These are phyloP conservation scores for Hypericum perforatum DNA, from an alignment of 345 rosid genomes.

Conservation along the genomic window DNA sequence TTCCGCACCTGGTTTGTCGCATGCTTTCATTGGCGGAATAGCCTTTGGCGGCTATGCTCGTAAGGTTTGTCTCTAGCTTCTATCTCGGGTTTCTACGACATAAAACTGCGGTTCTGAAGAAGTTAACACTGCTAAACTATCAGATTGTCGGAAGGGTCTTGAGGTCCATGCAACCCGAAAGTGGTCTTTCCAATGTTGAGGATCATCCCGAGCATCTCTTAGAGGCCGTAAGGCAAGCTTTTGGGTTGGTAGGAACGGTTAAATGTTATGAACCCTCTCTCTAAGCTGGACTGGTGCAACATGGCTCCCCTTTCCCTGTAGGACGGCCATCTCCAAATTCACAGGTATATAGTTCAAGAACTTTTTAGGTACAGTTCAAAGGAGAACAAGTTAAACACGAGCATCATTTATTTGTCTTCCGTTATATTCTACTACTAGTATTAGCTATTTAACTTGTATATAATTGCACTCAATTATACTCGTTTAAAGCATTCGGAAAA, in stretches of 20 bases:
- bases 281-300: too few species aligned
- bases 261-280: conserved; percentile 25
- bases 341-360: too few species aligned
- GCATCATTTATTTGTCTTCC: too few species aligned
- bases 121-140: neutral
- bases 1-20: conserved; percentile 2
- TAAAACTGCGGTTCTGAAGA: neutral
- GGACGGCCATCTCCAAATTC: too few species aligned
- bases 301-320: too few species aligned
- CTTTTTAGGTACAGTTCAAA: too few species aligned
- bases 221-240: conserved; percentile 36
- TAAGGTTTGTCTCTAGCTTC: conserved; percentile 24
- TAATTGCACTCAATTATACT: too few species aligned
- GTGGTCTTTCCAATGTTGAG: conserved; percentile 30
- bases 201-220: conserved; percentile 37
- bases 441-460: too few species aligned
- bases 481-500: too few species aligned
- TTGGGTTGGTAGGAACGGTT: conserved; percentile 39
- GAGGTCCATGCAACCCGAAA: conserved; percentile 30
- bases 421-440: too few species aligned
- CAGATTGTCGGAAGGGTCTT: conserved; percentile 55
- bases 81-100: neutral
- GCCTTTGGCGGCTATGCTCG: conserved; percentile 57
- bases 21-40: conserved; percentile 37
- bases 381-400: too few species aligned